Percentiles rank a stretch among this genome's conserved stretches.
These are phyloP conservation scores for Trichoderma hamatum DNA, from an alignment of 2,329 filamentous ascomycete species.

Conservation along the genomic window DNA sequence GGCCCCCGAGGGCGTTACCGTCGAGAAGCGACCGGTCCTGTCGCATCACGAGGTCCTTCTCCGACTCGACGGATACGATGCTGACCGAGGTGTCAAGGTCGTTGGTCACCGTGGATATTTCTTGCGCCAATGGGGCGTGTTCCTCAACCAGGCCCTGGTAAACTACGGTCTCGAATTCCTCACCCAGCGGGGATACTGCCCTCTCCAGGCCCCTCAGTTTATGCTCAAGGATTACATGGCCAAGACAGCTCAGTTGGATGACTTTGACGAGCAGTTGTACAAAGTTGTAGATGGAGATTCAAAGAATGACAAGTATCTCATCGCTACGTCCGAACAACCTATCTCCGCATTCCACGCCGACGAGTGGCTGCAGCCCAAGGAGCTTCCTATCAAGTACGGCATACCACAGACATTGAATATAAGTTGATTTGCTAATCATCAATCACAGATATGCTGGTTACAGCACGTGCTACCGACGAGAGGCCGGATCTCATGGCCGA, in stretches of 20 bases:
- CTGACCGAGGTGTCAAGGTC: slow-evolving; percentile 89
- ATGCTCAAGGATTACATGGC: slow-evolving; percentile 96
- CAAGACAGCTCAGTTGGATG: slow-evolving; percentile 94
- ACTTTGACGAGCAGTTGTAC: slow-evolving; percentile 98
- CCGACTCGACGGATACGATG: slow-evolving; percentile 87
- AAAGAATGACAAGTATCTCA: slow-evolving; percentile 79
- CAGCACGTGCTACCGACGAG: slow-evolving; percentile 93
- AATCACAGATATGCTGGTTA: slow-evolving; percentile 87
- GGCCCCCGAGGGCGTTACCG: slow-evolving; percentile 73
- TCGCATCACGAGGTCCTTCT: slow-evolving; percentile 95
- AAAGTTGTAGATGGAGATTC: slow-evolving; percentile 90
- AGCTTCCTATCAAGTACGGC: slow-evolving; percentile 80
- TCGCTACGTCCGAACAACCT: slow-evolving; percentile 89
- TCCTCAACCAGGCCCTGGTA: slow-evolving; percentile 88
- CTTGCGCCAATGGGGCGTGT: slow-evolving; percentile 84
- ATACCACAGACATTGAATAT: neutral
- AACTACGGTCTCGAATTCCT: slow-evolving; percentile 96
- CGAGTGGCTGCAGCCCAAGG: slow-evolving; percentile 84
- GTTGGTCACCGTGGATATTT: slow-evolving; percentile 96
- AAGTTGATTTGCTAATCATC: neutral
- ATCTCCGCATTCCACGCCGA: slow-evolving; percentile 90
- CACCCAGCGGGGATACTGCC: slow-evolving; percentile 75
- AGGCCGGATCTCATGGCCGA: slow-evolving; percentile 82
- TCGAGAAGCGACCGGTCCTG: slow-evolving; percentile 76
- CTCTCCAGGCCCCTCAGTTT: slow-evolving; percentile 87